Percentiles rank a stretch among this genome's conserved stretches.
phyloP scores from a whole-genome alignment of 140 eudicot species.

The Stevia rebaudiana region DNA sequence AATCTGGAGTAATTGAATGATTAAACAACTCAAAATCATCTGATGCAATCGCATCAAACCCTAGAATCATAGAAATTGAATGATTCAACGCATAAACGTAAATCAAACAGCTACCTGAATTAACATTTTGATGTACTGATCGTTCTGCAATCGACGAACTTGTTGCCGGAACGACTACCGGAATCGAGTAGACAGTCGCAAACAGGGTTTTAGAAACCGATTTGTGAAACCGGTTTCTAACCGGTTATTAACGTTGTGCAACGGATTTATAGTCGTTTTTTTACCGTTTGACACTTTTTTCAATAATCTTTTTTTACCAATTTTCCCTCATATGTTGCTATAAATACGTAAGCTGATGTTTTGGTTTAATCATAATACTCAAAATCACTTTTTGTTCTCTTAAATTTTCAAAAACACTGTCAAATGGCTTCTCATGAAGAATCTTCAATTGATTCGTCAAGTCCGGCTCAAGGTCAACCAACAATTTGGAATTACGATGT shows the following conservation, averaged over 20 bases:
- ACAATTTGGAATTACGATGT: too few relatives aligned
- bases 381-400: neutral
- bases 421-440: too few relatives aligned
- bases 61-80: constrained; percentile 26
- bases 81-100: neutral
- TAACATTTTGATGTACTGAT: constrained; percentile 19
- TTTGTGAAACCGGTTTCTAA: too few relatives aligned
- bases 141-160: neutral
- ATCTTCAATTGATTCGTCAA: too few relatives aligned
- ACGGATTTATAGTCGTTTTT: too few relatives aligned
- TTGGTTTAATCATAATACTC: neutral
- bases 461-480: too few relatives aligned
- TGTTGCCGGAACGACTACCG: neutral
- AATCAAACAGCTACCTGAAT: constrained; percentile 21
- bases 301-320: neutral
- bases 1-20: constrained; percentile 34
- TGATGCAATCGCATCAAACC: constrained; percentile 19
- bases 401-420: too few relatives aligned
- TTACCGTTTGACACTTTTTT: too few relatives aligned
- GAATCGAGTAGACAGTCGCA: neutral
- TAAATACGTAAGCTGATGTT: too few relatives aligned
- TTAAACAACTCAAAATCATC: neutral
- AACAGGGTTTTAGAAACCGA: too few relatives aligned
- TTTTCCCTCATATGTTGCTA: too few relatives aligned
- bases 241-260: too few relatives aligned